Conservation (phyloP, 257 asterid genomes). For the Solanum habrochaites region DNA sequence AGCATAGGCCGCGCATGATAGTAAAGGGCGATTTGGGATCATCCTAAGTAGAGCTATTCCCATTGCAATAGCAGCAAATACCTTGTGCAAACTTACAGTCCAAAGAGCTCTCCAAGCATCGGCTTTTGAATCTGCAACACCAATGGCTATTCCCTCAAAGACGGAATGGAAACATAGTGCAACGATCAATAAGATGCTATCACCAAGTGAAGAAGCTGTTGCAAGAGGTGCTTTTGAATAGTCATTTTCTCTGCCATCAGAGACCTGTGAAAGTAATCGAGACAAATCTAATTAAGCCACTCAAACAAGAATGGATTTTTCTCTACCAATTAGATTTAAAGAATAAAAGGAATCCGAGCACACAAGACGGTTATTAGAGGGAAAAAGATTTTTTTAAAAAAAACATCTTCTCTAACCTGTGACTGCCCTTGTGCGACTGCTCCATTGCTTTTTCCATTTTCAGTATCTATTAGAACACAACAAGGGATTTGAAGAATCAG, state of each 20-base stretch:
- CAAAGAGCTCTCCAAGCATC: conserved; percentile 91
- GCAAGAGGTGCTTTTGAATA: conserved; percentile 22
- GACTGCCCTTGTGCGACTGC: conserved; percentile 16
- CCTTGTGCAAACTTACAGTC: conserved; percentile 79
- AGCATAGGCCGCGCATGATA: conserved; percentile 60
- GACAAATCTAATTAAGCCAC: not conserved
- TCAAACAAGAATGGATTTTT: not conserved
- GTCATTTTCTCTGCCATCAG: conserved; percentile 13
- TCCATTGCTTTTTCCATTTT: conserved; percentile 12
- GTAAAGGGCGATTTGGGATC: conserved; percentile 76
- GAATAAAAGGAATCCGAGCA: not conserved
- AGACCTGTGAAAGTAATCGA: not conserved
- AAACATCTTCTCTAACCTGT: conserved; percentile 19
- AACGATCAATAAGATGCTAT: conserved; percentile 48
- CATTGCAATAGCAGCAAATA: conserved; percentile 90
- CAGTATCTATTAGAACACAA: conserved; percentile 17
- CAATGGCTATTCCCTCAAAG: conserved; percentile 91
- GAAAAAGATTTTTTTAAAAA: not conserved
- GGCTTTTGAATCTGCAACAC: conserved; percentile 67
- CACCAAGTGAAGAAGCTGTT: conserved; percentile 52
- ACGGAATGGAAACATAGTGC: conserved; percentile 84
- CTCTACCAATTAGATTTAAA: not conserved
- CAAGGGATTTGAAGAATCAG: not conserved
- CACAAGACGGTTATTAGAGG: not conserved
- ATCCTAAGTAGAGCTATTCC: conserved; percentile 89